phyloP scores from a whole-genome alignment of 257 asterid genomes.

The Solanum tarapatanum region DNA sequence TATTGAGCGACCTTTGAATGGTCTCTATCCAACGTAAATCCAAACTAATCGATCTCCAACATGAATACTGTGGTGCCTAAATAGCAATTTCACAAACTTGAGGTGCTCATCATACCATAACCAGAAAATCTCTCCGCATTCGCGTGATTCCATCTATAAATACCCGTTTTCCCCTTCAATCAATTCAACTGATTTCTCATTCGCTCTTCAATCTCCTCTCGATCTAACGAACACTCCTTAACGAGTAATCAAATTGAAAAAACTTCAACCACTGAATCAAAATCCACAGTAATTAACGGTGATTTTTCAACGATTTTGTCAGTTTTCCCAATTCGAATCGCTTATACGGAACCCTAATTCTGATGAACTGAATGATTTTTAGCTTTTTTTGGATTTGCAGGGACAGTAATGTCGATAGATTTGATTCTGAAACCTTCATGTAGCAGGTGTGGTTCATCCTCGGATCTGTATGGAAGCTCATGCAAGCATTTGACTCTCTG shows the following conservation, averaged over 20 bases:
- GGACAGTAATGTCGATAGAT: constrained; percentile 42
- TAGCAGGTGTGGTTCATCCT: constrained; percentile 69
- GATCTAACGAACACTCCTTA: not conserved
- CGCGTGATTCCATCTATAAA: not conserved
- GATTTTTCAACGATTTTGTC: not conserved
- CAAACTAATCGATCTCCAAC: not conserved
- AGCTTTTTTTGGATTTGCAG: not conserved
- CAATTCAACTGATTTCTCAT: not conserved
- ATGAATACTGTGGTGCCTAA: not conserved
- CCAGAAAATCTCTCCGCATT: not conserved
- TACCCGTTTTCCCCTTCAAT: not conserved
- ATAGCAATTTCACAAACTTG: not conserved
- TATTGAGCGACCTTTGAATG: accelerated
- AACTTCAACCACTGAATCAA: not conserved
- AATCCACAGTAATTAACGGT: not conserved
- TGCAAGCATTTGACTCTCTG: constrained; percentile 94
- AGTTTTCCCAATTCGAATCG: not conserved
- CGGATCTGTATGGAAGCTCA: constrained; percentile 72
- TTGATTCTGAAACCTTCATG: constrained; percentile 80
- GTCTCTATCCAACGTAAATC: not conserved
- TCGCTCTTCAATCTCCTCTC: not conserved
- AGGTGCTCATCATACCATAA: not conserved
- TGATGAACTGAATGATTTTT: not conserved
- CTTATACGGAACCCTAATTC: not conserved
- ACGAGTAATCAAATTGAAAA: not conserved